Percentiles rank a stretch among this genome's conserved stretches.
These are phyloP conservation scores for Cardamine resedifolia DNA, from an alignment of 345 rosid species.

Conservation along the genomic window DNA sequence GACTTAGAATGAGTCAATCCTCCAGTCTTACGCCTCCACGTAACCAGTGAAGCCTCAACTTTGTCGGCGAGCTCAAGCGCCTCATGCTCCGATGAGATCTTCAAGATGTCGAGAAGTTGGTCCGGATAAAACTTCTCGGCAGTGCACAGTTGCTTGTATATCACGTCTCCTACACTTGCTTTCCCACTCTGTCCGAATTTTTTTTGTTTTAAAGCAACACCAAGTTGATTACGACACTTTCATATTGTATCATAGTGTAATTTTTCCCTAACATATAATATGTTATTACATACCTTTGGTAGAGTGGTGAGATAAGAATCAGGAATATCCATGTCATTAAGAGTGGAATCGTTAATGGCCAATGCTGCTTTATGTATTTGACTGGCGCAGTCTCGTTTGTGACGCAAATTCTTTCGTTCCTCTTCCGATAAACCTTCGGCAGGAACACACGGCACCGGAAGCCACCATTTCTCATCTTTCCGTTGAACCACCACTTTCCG, in stretches of 20 bases:
- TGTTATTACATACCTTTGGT: slow-evolving; percentile 62
- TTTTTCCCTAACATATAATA: not conserved
- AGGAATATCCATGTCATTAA: slow-evolving; percentile 88
- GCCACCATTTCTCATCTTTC: slow-evolving; percentile 97
- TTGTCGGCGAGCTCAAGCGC: slow-evolving; percentile 87
- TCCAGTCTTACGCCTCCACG: slow-evolving; percentile 93
- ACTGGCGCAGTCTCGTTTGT: slow-evolving; percentile 70
- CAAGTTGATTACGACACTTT: too few relatives aligned
- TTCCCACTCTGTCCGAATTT: slow-evolving; percentile 66
- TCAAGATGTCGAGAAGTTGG: slow-evolving; percentile 62
- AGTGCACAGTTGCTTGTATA: slow-evolving; percentile 61
- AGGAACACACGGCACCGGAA: slow-evolving; percentile 89
- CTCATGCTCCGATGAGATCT: slow-evolving; percentile 77
- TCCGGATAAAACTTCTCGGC: slow-evolving; percentile 73
- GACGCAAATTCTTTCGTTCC: slow-evolving; percentile 58
- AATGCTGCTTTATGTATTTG: slow-evolving; percentile 96
- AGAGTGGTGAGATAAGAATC: slow-evolving; percentile 73
- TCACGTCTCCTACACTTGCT: slow-evolving; percentile 75
- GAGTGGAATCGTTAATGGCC: slow-evolving; percentile 81
- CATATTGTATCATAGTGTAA: too few relatives aligned
- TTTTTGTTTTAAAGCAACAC: too few relatives aligned
- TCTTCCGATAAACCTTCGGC: slow-evolving; percentile 76
- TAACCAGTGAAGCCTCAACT: slow-evolving; percentile 84
- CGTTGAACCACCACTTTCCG: slow-evolving; percentile 64
- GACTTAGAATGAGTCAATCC: slow-evolving; percentile 67